phyloP scores from a whole-genome alignment of 2,329 filamentous ascomycete genomes.

The Xylaria sp. region DNA sequence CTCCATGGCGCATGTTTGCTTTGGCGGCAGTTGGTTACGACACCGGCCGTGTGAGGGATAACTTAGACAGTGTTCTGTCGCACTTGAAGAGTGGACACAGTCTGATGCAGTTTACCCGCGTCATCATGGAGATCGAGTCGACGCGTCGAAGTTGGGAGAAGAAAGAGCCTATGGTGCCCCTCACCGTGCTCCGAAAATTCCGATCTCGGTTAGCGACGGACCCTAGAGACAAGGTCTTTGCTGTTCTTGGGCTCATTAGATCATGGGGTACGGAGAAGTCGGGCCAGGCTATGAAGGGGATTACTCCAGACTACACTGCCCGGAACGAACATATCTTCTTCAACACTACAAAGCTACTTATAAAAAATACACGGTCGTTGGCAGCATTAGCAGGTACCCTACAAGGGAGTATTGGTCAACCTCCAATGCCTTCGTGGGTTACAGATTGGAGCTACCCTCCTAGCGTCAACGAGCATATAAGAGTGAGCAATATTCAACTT shows the following conservation, averaged over 20 bases:
- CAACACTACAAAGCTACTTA: constrained; percentile 30
- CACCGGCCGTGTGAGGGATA: constrained; percentile 23
- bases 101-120: constrained; percentile 30
- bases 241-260: constrained; percentile 36
- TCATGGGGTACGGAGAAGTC: constrained; percentile 34
- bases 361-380: constrained; percentile 34
- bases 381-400: constrained; percentile 35
- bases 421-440: constrained; percentile 36
- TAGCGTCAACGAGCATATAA: constrained; percentile 33
- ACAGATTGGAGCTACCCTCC: constrained; percentile 35
- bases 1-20: constrained; percentile 36
- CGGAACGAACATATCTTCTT: constrained; percentile 25
- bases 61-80: constrained; percentile 25
- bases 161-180: constrained; percentile 27
- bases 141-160: constrained; percentile 31
- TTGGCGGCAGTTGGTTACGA: constrained; percentile 37
- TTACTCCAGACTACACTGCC: constrained; percentile 32
- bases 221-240: constrained; percentile 39
- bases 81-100: constrained; percentile 33
- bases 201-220: constrained; percentile 36
- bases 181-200: constrained; percentile 36
- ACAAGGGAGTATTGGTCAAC: neutral
- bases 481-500: constrained; percentile 29
- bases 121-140: constrained; percentile 36
- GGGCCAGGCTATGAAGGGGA: constrained; percentile 20